Evolutionary conservation across 2,329 filamentous ascomycete species (phyloP), one percentile per base, ranked within the genome.

Genomic region (Zymoseptoria tritici): DNA sequence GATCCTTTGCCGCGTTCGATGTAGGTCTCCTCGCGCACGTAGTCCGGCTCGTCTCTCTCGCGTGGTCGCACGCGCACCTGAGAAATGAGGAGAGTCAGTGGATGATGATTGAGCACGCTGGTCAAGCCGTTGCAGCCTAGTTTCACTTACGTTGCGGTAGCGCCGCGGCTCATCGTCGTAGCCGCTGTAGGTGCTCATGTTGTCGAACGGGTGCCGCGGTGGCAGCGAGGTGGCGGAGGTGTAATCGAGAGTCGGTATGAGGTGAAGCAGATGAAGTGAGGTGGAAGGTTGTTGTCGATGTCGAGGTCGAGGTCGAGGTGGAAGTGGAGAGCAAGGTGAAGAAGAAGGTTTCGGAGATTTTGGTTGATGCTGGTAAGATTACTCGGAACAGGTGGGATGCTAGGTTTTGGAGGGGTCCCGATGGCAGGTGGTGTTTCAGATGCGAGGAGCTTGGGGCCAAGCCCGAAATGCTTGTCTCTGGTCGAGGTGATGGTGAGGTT

Each of bases 181-280:
- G 66, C 77, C 75, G 61, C 77, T 75, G 74, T 80, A 80, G 67
- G 77, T 73, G 61, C 78, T 80, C 79, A 81, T 81, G 71, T 67
- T 64, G 64, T 49, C 49, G 57, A 57, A 29, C 54, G 13, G 36
- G 57, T 59, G 52, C 56, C 49, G 36, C 36, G 16, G 36, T 53
- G 22, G 22, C 52, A 53, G 29, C 29, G 52, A 22, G n/a, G 52
- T 31, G 52, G 9, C 16, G 50, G 9, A 16, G 50, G 11, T 52
- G 50, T 52, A 11, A 24, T 52, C 9, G 52, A 22, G 29, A 13
- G 22, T 53, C 52, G 52, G 11, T 29, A 29, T 13, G 52, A 53
- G 8, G 50, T 52, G n/a, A 22, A 31, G 52, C 22, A 29, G 36
- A 46, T 46, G 36, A 46, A 46, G 36, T 16, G 36, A 31, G 55